These are phyloP conservation scores for Talaromyces trachyspermus DNA, from an alignment of 495 filamentous ascomycete species.

Conservation along the genomic window DNA sequence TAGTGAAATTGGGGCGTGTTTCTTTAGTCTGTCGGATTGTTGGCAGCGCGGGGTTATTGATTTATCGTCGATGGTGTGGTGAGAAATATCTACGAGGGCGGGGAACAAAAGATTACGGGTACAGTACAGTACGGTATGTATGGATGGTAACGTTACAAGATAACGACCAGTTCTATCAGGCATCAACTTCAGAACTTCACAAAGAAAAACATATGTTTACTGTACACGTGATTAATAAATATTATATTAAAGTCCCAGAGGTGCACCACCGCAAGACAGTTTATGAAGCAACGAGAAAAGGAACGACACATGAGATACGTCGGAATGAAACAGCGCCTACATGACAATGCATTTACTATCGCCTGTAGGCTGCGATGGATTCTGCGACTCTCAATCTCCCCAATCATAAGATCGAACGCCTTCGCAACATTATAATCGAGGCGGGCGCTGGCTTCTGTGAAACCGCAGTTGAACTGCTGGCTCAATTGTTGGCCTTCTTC, in stretches of 20 bases:
- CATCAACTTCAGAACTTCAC: too few species aligned
- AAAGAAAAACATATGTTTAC: too few species aligned
- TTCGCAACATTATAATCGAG: constrained; percentile 89
- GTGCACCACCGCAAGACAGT: neutral
- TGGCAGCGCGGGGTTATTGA: neutral
- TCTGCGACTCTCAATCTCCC: constrained; percentile 88
- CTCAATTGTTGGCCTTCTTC: constrained; percentile 77
- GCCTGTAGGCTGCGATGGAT: constrained; percentile 73
- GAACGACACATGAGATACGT: neutral
- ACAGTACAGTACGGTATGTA: neutral
- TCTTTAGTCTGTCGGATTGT: neutral
- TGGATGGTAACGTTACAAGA: neutral
- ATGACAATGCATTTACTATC: constrained; percentile 78
- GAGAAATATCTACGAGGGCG: constrained; percentile 3
- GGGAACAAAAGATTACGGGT: neutral
- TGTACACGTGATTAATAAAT: neutral
- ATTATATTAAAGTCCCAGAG: neutral
- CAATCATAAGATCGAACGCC: constrained; percentile 92
- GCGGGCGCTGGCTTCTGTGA: constrained; percentile 89
- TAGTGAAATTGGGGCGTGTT: constrained; percentile 21
- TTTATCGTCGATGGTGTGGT: neutral
- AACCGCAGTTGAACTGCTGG: constrained; percentile 83
- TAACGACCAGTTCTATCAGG: neutral
- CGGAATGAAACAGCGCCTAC: constrained; percentile 48
- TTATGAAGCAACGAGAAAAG: too few species aligned